These are phyloP conservation scores for Vararia minispora DNA, from an alignment of 768 basidiomycete genomes.

Conservation along the genomic window DNA sequence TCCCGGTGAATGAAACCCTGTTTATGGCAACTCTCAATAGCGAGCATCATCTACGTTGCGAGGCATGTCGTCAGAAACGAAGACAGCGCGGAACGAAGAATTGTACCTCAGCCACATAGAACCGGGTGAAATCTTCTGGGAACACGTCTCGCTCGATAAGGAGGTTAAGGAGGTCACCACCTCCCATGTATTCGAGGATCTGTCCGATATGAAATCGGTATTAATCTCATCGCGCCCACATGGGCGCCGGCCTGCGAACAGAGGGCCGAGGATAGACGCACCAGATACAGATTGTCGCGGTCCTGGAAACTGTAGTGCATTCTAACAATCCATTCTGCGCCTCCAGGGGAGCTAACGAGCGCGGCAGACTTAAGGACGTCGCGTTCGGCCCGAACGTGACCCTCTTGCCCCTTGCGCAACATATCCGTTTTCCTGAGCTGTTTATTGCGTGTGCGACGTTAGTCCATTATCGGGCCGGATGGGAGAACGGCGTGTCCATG, in stretches of 20 bases:
- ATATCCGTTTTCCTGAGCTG: constrained; percentile 84
- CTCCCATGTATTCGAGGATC: constrained; percentile 93
- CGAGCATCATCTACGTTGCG: constrained; percentile 71
- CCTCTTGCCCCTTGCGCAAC: constrained; percentile 95
- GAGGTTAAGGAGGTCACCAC: constrained; percentile 91
- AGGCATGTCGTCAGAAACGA: not conserved
- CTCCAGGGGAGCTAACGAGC: constrained; percentile 57
- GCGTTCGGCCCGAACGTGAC: constrained; percentile 91
- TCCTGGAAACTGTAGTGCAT: constrained; percentile 94
- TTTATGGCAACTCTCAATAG: constrained; percentile 87
- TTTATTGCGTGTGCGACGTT: no score
- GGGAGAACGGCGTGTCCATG: constrained; percentile 11
- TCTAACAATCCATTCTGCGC: constrained; percentile 90
- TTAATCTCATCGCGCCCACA: constrained; percentile 32
- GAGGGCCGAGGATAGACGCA: constrained; percentile 27
- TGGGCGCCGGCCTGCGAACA: constrained; percentile 7
- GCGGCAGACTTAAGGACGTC: constrained; percentile 90
- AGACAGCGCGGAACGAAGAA: constrained; percentile 5
- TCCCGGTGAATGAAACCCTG: constrained; percentile 97
- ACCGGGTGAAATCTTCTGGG: constrained; percentile 82
- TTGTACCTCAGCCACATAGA: constrained; percentile 87
- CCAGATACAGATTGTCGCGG: constrained; percentile 89
- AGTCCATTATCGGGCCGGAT: constrained; percentile 2
- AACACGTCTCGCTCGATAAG: constrained; percentile 88
- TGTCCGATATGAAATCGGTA: constrained; percentile 50